These are phyloP conservation scores for Aspergillus unguis DNA, from an alignment of 2,329 filamentous ascomycete genomes.

Conservation along the genomic window DNA sequence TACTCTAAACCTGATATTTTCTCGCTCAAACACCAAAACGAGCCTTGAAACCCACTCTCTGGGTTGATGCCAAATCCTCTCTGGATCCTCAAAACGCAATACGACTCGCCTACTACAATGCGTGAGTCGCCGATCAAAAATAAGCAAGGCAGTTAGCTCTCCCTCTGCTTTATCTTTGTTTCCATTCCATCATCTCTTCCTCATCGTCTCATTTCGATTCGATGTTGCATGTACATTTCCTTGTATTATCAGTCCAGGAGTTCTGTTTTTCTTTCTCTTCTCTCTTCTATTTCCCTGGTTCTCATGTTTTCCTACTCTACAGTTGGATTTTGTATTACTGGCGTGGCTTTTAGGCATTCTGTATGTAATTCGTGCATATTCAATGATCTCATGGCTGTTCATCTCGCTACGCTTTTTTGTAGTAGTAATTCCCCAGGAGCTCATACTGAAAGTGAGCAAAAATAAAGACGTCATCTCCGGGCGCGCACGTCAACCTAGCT, in stretches of 20 bases:
- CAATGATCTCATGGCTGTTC: constrained; percentile 29
- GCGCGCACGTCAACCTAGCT: not conserved
- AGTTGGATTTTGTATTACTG: constrained; percentile 10
- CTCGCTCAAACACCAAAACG: not conserved
- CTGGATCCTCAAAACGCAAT: not conserved
- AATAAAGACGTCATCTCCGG: not conserved
- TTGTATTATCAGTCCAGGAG: constrained; percentile 13
- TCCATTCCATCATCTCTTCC: not conserved
- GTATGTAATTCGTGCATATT: constrained; percentile 27
- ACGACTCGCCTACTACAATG: not conserved
- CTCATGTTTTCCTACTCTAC: too few species aligned
- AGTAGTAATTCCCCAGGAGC: too few species aligned
- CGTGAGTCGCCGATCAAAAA: too few species aligned
- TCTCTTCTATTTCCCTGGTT: not conserved
- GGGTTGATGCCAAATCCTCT: not conserved
- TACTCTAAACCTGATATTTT: not conserved
- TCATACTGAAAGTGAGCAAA: not conserved
- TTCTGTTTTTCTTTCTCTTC: constrained; percentile 18
- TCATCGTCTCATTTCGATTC: constrained; percentile 13
- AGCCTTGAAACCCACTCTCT: not conserved
- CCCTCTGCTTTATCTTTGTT: too few species aligned
- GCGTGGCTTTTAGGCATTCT: constrained; percentile 17
- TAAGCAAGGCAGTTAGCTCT: too few species aligned
- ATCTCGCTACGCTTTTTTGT: not conserved
- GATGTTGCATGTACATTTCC: constrained; percentile 3